phyloP scores from a whole-genome alignment of 2,329 filamentous ascomycete species.

The Venturia oleaginea region DNA sequence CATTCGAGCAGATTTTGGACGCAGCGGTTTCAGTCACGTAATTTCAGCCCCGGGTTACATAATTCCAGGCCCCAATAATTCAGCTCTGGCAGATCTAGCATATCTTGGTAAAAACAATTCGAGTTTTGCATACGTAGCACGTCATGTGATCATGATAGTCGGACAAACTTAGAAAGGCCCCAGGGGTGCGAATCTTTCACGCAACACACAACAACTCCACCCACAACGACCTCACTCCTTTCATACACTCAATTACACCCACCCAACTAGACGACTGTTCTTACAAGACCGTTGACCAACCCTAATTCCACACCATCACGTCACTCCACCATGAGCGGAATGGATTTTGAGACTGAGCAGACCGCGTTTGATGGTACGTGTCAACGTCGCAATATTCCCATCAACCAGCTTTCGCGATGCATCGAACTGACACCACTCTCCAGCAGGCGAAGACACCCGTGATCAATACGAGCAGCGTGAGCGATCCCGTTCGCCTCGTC shows the following conservation, averaged over 20 bases:
- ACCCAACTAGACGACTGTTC: background rate
- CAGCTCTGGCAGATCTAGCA: too few relatives aligned
- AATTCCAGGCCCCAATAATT: background rate
- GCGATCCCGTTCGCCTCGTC: constrained; percentile 51
- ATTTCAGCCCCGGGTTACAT: background rate
- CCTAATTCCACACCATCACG: background rate
- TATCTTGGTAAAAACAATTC: too few relatives aligned
- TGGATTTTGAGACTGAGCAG: constrained; percentile 59
- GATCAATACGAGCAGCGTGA: constrained; percentile 49
- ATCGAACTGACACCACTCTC: constrained; percentile 14
- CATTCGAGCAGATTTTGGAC: too few relatives aligned
- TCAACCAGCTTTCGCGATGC: background rate
- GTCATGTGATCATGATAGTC: too few relatives aligned
- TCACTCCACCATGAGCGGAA: constrained; percentile 32
- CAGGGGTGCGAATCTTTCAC: background rate
- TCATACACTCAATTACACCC: background rate
- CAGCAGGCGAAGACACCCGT: constrained; percentile 42
- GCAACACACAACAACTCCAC: background rate
- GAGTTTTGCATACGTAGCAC: background rate
- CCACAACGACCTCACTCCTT: background rate
- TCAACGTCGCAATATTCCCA: constrained; percentile 15
- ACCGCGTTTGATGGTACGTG: constrained; percentile 56
- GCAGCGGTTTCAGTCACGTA: background rate
- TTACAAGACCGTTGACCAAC: background rate
- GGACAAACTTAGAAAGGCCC: background rate